A percentile compares a stretch with the other conserved stretches of the same genome.
Conservation (phyloP, 345 rosid species). For the Viola odorata region DNA sequence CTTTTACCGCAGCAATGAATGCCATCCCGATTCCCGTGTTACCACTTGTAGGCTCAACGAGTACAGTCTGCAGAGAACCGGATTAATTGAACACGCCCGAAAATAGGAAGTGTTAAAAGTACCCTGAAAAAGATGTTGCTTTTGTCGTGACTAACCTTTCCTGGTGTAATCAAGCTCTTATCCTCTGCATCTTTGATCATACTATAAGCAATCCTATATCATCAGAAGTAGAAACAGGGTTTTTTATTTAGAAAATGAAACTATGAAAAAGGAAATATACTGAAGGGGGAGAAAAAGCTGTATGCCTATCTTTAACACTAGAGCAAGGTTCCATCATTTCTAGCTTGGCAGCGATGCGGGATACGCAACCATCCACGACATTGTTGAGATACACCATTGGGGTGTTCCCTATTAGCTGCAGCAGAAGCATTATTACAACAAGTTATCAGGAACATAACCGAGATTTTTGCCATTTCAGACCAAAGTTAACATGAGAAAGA, state of each 20-base stretch:
- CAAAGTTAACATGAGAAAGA: background rate
- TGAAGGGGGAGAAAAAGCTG: background rate
- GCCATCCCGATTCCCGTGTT: conserved; percentile 83
- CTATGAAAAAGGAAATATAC: too few species aligned
- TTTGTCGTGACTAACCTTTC: conserved; percentile 5
- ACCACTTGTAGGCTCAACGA: conserved; percentile 59
- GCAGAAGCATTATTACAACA: background rate
- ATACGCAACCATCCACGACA: conserved; percentile 70
- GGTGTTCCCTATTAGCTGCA: conserved; percentile 85
- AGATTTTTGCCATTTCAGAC: too few species aligned
- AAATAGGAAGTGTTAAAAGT: too few species aligned
- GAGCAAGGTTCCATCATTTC: conserved; percentile 64
- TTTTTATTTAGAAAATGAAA: background rate
- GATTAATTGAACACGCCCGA: background rate
- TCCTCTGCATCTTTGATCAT: conserved; percentile 21
- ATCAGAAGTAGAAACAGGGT: too few species aligned
- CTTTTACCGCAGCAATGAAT: conserved; percentile 54
- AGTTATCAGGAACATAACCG: background rate
- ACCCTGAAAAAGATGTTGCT: too few species aligned
- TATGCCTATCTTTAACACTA: conserved; percentile 69
- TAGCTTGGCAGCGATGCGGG: conserved; percentile 84
- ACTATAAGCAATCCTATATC: background rate
- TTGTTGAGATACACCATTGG: conserved; percentile 94
- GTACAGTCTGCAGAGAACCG: conserved; percentile 38
- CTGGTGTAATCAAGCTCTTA: conserved; percentile 13